phyloP scores from a whole-genome alignment of 2,329 filamentous ascomycete genomes.

The Arthrobotrys pseudoclavata region DNA sequence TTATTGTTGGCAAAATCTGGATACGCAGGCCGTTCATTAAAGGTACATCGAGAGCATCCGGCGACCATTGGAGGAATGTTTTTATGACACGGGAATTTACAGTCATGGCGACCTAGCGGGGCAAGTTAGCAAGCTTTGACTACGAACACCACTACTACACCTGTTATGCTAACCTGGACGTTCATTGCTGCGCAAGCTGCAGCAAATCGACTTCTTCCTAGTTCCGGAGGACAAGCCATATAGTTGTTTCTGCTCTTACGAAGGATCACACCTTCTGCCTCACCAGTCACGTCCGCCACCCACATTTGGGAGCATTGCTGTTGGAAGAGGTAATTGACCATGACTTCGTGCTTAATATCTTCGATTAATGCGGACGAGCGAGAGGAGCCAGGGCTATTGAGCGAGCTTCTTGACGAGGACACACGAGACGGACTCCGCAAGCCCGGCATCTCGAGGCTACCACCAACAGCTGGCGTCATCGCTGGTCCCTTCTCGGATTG shows the following conservation, averaged over 20 bases:
- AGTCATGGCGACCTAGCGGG: constrained; percentile 79
- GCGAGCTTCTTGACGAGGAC: constrained; percentile 59
- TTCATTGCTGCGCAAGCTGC: constrained; percentile 77
- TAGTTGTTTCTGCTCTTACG: constrained; percentile 78
- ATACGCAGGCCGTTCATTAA: constrained; percentile 82
- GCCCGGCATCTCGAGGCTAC: constrained; percentile 58
- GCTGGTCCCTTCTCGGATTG: constrained; percentile 52
- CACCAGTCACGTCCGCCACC: constrained; percentile 76
- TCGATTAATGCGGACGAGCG: constrained; percentile 72
- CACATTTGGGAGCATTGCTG: constrained; percentile 81
- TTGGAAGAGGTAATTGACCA: constrained; percentile 86
- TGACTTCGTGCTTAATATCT: constrained; percentile 83
- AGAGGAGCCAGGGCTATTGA: constrained; percentile 60
- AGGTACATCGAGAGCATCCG: constrained; percentile 80
- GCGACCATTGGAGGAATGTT: constrained; percentile 80
- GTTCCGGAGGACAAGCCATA: constrained; percentile 78
- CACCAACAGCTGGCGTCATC: constrained; percentile 61
- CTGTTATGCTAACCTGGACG: constrained; percentile 72
- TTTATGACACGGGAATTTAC: constrained; percentile 84
- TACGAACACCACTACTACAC: background rate
- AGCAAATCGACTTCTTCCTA: constrained; percentile 75
- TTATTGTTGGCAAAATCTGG: constrained; percentile 79
- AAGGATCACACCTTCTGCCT: constrained; percentile 79
- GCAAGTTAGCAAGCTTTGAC: constrained; percentile 59
- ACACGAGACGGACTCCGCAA: constrained; percentile 51